phyloP scores from a whole-genome alignment of 352 stramenopile species.

The Thraustochytrium sp. region DNA sequence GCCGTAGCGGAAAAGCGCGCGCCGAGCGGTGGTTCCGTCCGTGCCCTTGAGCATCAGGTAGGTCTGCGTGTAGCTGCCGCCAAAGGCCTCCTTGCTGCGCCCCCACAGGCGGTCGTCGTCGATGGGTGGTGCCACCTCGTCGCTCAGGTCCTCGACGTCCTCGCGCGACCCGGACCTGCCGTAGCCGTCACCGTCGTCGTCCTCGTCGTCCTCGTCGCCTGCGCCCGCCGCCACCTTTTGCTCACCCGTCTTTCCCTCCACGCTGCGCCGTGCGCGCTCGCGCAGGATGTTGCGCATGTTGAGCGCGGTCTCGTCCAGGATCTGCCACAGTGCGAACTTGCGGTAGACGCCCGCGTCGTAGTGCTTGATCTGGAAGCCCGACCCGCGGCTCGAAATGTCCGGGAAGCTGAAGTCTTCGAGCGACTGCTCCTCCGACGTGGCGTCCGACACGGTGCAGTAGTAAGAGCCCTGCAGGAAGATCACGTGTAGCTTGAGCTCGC shows the following conservation, averaged over 20 bases:
- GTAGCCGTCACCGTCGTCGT: not conserved
- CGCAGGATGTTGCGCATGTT: slow-evolving; percentile 45
- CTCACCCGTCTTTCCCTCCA: slow-evolving; percentile 36
- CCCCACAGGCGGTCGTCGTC: slow-evolving; percentile 38
- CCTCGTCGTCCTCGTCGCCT: not conserved
- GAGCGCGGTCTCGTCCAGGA: slow-evolving; percentile 34
- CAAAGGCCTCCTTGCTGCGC: slow-evolving; percentile 38
- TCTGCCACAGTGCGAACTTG: slow-evolving; percentile 40
- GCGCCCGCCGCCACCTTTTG: not conserved
- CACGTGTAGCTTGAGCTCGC: slow-evolving; percentile 26
- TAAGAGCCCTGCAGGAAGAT: slow-evolving; percentile 25
- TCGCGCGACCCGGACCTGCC: not conserved
- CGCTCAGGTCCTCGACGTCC: not conserved
- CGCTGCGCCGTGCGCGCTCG: slow-evolving; percentile 11
- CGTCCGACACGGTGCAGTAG: slow-evolving; percentile 26
- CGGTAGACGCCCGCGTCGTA: slow-evolving; percentile 1
- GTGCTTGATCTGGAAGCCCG: slow-evolving; percentile 41
- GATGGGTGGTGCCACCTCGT: not conserved
- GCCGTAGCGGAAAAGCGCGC: slow-evolving; percentile 40
- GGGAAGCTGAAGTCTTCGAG: slow-evolving; percentile 32
- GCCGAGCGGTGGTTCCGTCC: not conserved
- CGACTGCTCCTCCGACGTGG: not conserved
- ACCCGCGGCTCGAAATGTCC: slow-evolving; percentile 40
- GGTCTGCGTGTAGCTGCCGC: slow-evolving; percentile 45
- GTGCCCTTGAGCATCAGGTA: slow-evolving; percentile 40